Base-by-base conservation (phyloP, 257 asterid genomes). In the Ajuga chamaepitys region DNA sequence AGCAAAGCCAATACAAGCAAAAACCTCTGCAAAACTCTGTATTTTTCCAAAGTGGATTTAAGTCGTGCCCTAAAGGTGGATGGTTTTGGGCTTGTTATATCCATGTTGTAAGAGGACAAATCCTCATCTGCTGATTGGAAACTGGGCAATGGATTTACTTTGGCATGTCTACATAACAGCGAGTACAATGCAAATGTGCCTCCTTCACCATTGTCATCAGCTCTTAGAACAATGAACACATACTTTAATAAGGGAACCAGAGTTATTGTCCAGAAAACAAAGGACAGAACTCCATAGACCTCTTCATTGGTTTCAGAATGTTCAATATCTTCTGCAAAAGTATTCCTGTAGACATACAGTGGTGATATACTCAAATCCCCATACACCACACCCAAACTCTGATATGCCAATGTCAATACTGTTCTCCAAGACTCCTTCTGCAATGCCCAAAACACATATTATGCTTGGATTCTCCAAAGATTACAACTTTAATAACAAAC, bases 161-260 rank as follows among this genome's bases (percentile, higher is more conserved):
- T 82, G 56, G 95, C 95, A 78, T 87, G 92, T 64, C 97, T 78
- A 65, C 97, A 90, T 7, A 90, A 62, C 28, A 90, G 83, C 52
- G 97, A 83, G 79, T 90, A 90, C 62, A 90, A 70, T 13, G 97
- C 97, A 85, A 90, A 90, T 38, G 97, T 90, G 67, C 97, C 97
- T 12, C 97, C 97, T 82, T 90, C 97, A 20, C 97, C 97, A 70
- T 90, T 85, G 77, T 90, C 97, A 85, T 90, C 97, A 71, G 97
- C 97, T 58, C 77, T 90, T 45, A 90, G 82, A 59, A 90, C 95
- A 71, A 90, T 87, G 72, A 84, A 90, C 62, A 90, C 95, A 79
- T 90, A 90, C 61, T 90, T 90, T 35, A 90, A 66, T 3, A 90
- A 78, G 52, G 97, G 97, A 30, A 90, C 81, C 45, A 90, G 76